Evolutionary conservation across 2,329 filamentous ascomycete genomes (phyloP).

Genomic region (Colletotrichum melonis): DNA sequence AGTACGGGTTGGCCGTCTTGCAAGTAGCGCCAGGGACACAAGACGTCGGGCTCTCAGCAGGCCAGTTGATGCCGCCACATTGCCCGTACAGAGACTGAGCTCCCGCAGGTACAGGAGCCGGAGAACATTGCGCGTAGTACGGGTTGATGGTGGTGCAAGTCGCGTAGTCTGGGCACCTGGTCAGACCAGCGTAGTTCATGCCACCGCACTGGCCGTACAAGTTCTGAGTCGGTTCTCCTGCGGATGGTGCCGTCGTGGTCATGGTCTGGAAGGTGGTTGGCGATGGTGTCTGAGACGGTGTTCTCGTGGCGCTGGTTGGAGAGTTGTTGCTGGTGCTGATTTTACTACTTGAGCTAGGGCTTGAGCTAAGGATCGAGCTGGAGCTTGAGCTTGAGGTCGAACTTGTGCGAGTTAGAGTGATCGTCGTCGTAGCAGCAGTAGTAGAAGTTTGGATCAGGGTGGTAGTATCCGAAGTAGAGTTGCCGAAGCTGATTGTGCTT

Average conservation of each 20-base stretch:
- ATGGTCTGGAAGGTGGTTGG: not conserved
- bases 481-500: not conserved
- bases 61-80: constrained; percentile 18
- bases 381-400: not conserved
- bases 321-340: not conserved
- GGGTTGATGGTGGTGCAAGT: constrained; percentile 11
- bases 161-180: constrained; percentile 6
- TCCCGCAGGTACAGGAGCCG: not conserved
- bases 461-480: not conserved
- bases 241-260: not conserved
- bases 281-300: not conserved
- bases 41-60: not conserved
- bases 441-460: not conserved
- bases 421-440: not conserved
- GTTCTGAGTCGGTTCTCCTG: not conserved
- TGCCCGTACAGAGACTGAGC: constrained; percentile 11
- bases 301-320: not conserved
- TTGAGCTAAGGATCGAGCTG: not conserved
- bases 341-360: not conserved
- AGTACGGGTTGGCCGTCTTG: constrained; percentile 14
- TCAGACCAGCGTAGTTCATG: constrained; percentile 1
- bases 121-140: constrained; percentile 25
- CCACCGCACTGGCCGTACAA: constrained; percentile 29
- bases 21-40: constrained; percentile 25
- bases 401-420: not conserved